phyloP scores from a whole-genome alignment of 495 filamentous ascomycete genomes.

The Hypoxylon perforatum region DNA sequence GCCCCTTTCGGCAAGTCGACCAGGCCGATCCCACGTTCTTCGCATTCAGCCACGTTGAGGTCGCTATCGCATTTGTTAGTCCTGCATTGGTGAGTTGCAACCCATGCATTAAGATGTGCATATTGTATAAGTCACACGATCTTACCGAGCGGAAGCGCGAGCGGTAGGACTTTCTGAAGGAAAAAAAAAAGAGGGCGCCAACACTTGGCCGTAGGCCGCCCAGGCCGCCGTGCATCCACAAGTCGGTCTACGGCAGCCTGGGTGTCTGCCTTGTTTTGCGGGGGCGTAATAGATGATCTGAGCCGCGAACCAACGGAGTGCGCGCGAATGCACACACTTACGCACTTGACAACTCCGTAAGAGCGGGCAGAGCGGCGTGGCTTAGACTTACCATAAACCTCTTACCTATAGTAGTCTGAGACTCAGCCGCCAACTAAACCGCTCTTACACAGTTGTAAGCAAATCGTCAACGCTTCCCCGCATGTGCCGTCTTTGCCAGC shows the following conservation, averaged over 20 bases:
- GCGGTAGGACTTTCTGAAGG: not conserved
- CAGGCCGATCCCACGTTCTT: conserved; percentile 1
- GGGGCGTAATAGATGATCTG: not conserved
- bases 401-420: not conserved
- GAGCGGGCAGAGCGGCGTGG: conserved; percentile 9
- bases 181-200: not conserved
- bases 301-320: conserved; percentile 14
- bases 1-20: not conserved
- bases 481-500: not conserved
- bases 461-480: not conserved
- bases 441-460: not conserved
- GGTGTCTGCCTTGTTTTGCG: conserved; percentile 18
- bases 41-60: not conserved
- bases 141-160: not conserved
- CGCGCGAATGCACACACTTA: not conserved
- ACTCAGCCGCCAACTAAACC: conserved; percentile 19
- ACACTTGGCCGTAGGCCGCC: not conserved
- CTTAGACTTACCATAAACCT: conserved; percentile 3
- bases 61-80: not conserved
- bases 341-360: not conserved
- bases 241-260: not conserved
- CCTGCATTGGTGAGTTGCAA: not conserved
- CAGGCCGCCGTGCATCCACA: too few relatives aligned
- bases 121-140: conserved; percentile 19
- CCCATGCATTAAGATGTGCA: conserved; percentile 10